These are phyloP conservation scores for Porcisia deanei DNA, from an alignment of 208 protist species.

Conservation along the genomic window DNA sequence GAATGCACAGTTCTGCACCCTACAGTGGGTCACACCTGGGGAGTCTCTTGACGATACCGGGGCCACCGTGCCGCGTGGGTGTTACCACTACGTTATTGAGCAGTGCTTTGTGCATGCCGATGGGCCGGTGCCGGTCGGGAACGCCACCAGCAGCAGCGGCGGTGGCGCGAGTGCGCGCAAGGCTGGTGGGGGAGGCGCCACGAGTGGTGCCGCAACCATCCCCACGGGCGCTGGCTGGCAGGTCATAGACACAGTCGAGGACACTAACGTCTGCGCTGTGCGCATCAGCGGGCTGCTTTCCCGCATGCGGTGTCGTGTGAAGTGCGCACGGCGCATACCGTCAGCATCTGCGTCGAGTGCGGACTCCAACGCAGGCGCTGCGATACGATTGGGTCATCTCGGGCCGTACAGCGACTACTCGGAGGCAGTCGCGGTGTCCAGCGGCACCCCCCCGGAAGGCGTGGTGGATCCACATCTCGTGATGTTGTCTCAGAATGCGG, in stretches of 20 bases:
- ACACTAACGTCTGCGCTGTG: constrained; percentile 69
- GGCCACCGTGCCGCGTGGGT: not conserved
- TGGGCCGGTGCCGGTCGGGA: not conserved
- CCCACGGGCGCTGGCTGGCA: constrained; percentile 53
- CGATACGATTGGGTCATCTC: constrained; percentile 1
- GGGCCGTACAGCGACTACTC: constrained; percentile 78
- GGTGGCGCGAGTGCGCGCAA: constrained; percentile 13
- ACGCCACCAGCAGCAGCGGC: constrained; percentile 1
- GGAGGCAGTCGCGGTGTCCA: constrained; percentile 65
- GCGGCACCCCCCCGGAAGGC: constrained; percentile 79
- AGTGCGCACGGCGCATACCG: constrained; percentile 39
- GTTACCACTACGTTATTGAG: constrained; percentile 85
- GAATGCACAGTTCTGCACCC: constrained; percentile 75
- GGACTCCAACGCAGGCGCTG: not conserved
- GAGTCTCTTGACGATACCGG: not conserved
- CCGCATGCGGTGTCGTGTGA: constrained; percentile 85
- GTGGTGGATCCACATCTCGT: constrained; percentile 60
- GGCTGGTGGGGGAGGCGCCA: constrained; percentile 9
- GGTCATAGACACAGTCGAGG: constrained; percentile 69
- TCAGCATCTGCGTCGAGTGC: not conserved
- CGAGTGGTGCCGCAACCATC: constrained; percentile 2
- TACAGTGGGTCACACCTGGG: constrained; percentile 74
- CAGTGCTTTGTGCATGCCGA: constrained; percentile 34
- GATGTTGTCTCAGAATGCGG: constrained; percentile 52
- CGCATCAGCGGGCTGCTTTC: constrained; percentile 51